These are phyloP conservation scores for Nemophila menziesii DNA, from an alignment of 257 asterid genomes.

Conservation along the genomic window DNA sequence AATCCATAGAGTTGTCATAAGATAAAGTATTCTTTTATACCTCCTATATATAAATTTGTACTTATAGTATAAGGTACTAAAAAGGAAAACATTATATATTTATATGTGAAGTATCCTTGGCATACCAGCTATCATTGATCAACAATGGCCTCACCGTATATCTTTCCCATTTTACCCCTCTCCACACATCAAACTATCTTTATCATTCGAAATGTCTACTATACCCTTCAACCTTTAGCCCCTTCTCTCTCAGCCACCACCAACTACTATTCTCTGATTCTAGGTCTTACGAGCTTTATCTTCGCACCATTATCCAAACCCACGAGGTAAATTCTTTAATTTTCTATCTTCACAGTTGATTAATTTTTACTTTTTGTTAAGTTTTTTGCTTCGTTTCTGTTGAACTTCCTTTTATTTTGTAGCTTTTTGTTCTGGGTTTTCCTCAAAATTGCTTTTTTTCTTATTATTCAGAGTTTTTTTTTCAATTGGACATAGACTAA, in stretches of 20 bases:
- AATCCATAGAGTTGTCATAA: too few relatives aligned
- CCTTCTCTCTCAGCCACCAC: not conserved
- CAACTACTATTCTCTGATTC: not conserved
- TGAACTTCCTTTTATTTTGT: not conserved
- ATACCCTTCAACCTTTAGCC: not conserved
- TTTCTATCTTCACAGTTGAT: not conserved
- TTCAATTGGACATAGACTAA: not conserved
- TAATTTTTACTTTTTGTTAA: not conserved
- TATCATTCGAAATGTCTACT: not conserved
- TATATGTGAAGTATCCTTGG: too few relatives aligned
- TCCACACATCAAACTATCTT: not conserved
- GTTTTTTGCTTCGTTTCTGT: not conserved
- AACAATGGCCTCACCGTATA: too few relatives aligned
- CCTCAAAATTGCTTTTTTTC: not conserved
- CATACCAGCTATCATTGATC: not conserved
- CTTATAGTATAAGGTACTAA: too few relatives aligned
- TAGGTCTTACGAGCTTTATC: not conserved
- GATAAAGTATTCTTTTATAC: too few relatives aligned
- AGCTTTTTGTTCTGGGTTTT: not conserved
- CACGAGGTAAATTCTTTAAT: conserved; percentile 6
- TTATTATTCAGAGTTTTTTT: not conserved
- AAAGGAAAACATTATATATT: too few relatives aligned
- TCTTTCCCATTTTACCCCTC: not conserved
- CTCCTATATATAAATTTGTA: too few relatives aligned
- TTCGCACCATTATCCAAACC: not conserved